A percentile compares a stretch with the other conserved stretches of the same genome.
Evolutionary conservation across 108 stramenopile genomes (phyloP).

Genomic region (Thalassiosira profunda): DNA sequence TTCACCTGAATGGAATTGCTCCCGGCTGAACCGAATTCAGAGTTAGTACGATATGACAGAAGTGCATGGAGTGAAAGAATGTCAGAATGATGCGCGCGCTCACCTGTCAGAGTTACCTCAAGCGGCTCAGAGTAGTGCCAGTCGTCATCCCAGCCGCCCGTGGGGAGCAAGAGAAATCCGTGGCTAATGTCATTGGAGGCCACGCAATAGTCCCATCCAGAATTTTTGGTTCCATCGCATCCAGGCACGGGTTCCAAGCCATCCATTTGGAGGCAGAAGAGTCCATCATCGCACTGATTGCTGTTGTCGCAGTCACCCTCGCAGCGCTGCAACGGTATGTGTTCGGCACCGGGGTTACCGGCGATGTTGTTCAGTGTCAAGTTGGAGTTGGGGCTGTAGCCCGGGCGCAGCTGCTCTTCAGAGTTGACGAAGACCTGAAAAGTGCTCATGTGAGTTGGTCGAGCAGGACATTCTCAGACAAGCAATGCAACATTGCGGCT

Average conservation of each 20-base stretch:
- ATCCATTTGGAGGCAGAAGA: conserved; percentile 19
- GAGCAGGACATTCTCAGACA: neutral
- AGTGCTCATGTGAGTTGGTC: neutral
- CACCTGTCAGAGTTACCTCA: conserved; percentile 10
- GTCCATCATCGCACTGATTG: conserved; percentile 26
- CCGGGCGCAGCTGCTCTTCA: too few relatives aligned
- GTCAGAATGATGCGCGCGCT: neutral
- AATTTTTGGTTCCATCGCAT: conserved; percentile 1
- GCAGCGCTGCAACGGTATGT: conserved; percentile 8
- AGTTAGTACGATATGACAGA: neutral
- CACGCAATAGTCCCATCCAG: conserved; percentile 21
- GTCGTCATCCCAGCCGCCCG: conserved; percentile 27
- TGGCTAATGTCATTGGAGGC: conserved; percentile 29
- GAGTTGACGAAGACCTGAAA: too few relatives aligned
- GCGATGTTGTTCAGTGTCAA: neutral
- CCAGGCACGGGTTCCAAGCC: conserved; percentile 19
- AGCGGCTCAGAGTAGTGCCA: conserved; percentile 19
- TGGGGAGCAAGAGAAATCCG: conserved; percentile 16
- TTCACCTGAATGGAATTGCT: conserved; percentile 22
- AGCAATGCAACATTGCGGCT: neutral
- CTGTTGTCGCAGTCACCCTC: conserved; percentile 37
- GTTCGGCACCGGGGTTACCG: neutral
- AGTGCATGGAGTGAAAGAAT: neutral
- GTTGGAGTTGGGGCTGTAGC: neutral
- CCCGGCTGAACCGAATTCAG: neutral